Percentiles rank a stretch among this genome's conserved stretches.
These are phyloP conservation scores for Karstenula rhodostoma DNA, from an alignment of 2,329 filamentous ascomycete genomes.

Conservation along the genomic window DNA sequence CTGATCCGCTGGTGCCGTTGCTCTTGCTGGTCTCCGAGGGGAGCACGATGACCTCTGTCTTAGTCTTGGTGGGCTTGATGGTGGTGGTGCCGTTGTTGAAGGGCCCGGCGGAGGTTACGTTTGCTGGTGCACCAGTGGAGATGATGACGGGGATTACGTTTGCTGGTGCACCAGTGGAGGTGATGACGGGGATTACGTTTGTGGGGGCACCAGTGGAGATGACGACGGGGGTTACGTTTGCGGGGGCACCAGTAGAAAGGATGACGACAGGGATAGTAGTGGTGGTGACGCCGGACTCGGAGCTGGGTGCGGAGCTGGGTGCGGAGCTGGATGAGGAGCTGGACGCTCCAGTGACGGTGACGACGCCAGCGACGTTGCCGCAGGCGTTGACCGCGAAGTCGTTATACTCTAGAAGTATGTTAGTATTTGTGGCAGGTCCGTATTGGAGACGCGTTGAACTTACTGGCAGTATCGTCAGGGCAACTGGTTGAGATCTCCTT, in stretches of 20 bases:
- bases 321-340: constrained; percentile 1
- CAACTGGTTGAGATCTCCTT: constrained; percentile 10
- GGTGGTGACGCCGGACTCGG: not conserved
- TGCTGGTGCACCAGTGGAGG: no score
- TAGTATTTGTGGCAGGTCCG: not conserved
- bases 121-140: no score
- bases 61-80: constrained; percentile 14
- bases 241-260: constrained; percentile 10
- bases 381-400: constrained; percentile 23
- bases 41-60: constrained; percentile 11
- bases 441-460: not conserved
- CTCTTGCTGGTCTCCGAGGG: constrained; percentile 5
- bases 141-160: no score
- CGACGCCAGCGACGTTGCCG: constrained; percentile 16
- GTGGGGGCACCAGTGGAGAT: constrained; percentile 10
- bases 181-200: constrained; percentile 14
- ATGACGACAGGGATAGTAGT: not conserved
- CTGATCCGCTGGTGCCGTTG: not conserved
- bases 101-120: constrained; percentile 10
- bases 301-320: not conserved
- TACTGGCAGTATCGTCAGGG: constrained; percentile 15
- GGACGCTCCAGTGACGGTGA: constrained; percentile 7
- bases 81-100: constrained; percentile 17
- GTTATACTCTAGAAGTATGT: constrained; percentile 15
- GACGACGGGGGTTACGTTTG: constrained; percentile 12